These are phyloP conservation scores for Entomortierella chlamydospora DNA, from an alignment of 192 early-diverging fungal species.

Conservation along the genomic window DNA sequence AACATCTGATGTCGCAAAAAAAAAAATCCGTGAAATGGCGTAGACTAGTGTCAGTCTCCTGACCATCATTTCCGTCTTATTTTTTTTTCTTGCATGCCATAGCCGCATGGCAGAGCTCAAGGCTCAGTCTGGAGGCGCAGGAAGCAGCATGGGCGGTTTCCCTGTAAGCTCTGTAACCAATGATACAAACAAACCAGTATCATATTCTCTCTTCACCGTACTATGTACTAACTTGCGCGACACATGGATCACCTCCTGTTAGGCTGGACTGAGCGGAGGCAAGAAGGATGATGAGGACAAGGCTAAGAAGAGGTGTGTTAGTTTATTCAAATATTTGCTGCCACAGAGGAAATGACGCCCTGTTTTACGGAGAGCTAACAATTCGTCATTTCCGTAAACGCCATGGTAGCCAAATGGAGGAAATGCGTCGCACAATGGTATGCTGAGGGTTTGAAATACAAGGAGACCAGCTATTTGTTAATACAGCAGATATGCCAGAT, in stretches of 20 bases:
- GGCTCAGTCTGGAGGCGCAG: constrained; percentile 41
- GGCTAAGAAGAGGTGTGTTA: constrained; percentile 71
- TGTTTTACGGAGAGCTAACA: neutral
- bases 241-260: too few relatives aligned
- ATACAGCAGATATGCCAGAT: too few relatives aligned
- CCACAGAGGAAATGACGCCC: neutral
- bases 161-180: constrained; percentile 22
- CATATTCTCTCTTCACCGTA: too few relatives aligned
- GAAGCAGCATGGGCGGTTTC: constrained; percentile 36
- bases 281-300: constrained; percentile 72
- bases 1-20: neutral
- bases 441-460: neutral
- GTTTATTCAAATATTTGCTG: neutral
- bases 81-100: neutral
- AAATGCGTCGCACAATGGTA: constrained; percentile 85
- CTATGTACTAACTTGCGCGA: too few relatives aligned
- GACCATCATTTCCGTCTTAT: neutral
- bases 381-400: neutral
- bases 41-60: neutral
- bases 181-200: too few relatives aligned
- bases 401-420: constrained; percentile 82
- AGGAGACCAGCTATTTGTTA: too few relatives aligned
- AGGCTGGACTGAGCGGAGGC: constrained; percentile 48
- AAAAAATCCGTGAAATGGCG: neutral
- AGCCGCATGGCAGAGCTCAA: constrained; percentile 58